Evolutionary conservation across 1,139 yeast species (phyloP).

Genomic region (Kurtzmaniella quercitrusa): DNA sequence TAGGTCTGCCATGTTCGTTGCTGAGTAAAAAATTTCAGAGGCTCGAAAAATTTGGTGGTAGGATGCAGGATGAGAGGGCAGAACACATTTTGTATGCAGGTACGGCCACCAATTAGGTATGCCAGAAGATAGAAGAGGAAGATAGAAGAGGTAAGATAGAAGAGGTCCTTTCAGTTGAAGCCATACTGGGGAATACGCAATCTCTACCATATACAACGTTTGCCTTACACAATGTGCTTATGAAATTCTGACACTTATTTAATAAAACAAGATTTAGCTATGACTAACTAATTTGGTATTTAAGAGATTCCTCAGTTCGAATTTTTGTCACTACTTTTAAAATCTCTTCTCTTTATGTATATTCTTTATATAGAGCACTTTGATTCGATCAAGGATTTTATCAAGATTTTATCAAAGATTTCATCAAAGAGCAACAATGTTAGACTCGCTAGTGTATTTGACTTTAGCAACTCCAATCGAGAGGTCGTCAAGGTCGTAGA

Average conservation of each 20-base stretch:
- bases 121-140: background rate
- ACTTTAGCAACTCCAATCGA: slow-evolving; percentile 19
- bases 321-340: no score
- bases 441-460: slow-evolving; percentile 13
- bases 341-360: no score
- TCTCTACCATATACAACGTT: no score
- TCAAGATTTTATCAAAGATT: no score
- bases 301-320: no score
- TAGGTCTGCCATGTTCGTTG: slow-evolving; percentile 46
- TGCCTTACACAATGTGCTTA: no score
- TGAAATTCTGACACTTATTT: no score
- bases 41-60: background rate
- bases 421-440: slow-evolving; percentile 6
- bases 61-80: background rate
- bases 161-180: background rate
- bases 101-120: no score
- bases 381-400: no score
- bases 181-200: no score
- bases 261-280: no score
- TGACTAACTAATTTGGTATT: no score
- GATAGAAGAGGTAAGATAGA: background rate
- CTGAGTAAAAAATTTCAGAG: slow-evolving; percentile 1
- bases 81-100: background rate
- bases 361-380: background rate
- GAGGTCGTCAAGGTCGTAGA: slow-evolving; percentile 14